Evolutionary conservation across 169 alveolate genomes (phyloP).

Genomic region (Blepharisma undulans): DNA sequence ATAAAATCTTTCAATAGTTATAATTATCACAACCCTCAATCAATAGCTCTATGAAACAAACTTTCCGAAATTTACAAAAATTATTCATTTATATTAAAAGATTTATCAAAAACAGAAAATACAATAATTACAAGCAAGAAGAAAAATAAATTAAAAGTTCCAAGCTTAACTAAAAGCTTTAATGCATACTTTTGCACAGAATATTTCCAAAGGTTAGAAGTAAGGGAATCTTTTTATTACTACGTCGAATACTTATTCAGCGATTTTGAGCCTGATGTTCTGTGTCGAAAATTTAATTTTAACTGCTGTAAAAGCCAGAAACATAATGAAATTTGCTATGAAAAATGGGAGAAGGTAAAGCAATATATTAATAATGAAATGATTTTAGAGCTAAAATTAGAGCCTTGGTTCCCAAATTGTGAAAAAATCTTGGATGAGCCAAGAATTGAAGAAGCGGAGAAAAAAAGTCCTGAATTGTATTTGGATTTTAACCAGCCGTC

Average conservation of each 20-base stretch:
- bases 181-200: background rate
- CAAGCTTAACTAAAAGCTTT: background rate
- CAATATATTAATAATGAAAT: background rate
- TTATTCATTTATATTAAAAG: background rate
- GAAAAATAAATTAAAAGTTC: background rate
- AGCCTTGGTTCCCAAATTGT: slow-evolving; percentile 22
- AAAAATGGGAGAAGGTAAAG: slow-evolving; percentile 6
- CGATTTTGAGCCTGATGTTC: slow-evolving; percentile 1
- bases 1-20: background rate
- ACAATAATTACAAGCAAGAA: background rate
- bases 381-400: background rate
- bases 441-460: background rate
- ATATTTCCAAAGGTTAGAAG: background rate
- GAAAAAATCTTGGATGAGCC: background rate
- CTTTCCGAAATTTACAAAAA: background rate
- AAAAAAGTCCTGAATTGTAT: background rate
- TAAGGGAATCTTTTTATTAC: slow-evolving; percentile 7
- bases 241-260: background rate
- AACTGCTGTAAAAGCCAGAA: background rate
- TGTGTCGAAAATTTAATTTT: background rate
- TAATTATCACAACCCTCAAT: background rate
- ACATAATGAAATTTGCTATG: background rate
- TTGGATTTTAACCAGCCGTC: background rate
- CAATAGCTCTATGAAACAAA: background rate
- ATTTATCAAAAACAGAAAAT: background rate